Base-by-base conservation (phyloP, 1,284 basidiomycete species). In the Waitea zeae region DNA sequence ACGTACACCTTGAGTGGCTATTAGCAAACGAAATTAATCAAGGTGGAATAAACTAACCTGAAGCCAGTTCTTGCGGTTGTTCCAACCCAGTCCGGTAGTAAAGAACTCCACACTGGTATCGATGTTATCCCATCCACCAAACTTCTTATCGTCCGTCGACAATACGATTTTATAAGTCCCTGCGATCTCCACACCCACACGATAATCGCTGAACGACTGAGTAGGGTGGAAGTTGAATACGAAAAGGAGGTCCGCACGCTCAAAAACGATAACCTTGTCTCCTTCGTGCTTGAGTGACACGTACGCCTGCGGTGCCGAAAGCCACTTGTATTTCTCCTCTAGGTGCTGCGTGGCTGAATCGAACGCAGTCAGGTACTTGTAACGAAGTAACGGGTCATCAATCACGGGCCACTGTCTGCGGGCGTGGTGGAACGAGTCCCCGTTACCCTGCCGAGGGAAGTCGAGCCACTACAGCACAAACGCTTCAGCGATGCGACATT, bases 201-300 rank as follows among this genome's bases (percentile, higher is more conserved):
- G 73, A 57, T 96, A 98, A 55, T 96, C 88, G 30, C 78, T 76
- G 59, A 79, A 98, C 37, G 87, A 90, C 31, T 86, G 59, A 12
- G 67, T 74, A 2, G 86, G 76, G 57, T 95, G 78, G 69, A 97
- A 95, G 59, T 98, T 98, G 70, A 96, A 97, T 44, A 96, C 67
- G 59, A 96, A 98, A 30, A 98, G 57, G 33, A 97, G 63, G 19
- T 82, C 83, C 11, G 81, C 92, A 34, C 93, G 77, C 60, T 98
- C 93, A 48, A 78, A 97, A 2, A 86, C 90, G 46, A 98, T 64
- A 36, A 95, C 68, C 58, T 95, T 95, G 65, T 96, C 90, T 5
- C 43, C 58, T 52, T 97, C 88, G 53, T 97, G 68, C 60, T 96
- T 97, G 41, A 97, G 67, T 12, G 89, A 93, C 30, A 95, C 77